Base-by-base conservation (phyloP, 129 eudicot species). In the Oenanthe sinensis region DNA sequence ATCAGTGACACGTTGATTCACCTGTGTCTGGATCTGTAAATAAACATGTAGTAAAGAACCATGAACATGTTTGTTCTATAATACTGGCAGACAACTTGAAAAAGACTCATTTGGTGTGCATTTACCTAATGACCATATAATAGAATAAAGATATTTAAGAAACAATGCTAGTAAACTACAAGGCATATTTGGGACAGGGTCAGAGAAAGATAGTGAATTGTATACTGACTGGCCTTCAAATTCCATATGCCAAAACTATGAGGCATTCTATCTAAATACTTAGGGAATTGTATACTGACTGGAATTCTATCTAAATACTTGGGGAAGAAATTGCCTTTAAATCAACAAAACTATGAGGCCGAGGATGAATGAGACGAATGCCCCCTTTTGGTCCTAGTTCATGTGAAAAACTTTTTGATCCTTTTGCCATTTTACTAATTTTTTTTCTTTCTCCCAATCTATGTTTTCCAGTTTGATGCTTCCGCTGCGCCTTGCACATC, bases 311-410 rank as follows among this genome's bases (percentile, higher is more conserved):
- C n/a, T n/a, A n/a, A n/a, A n/a, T n/a, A n/a, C n/a, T n/a, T n/a
- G n/a, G 45, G 49, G 58, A 46, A 75, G 75, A 6, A 40, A 46
- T 60, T 90, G 88, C 98, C 98, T 92, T 88, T 77, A 92, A 80
- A 88, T 92, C 91, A 84, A 82, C 81, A 73, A 80, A 87, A 83
- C 98, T 92, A 84, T 86, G 96, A 79, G 98, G 86, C 74, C 93
- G 87, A 10, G 88, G 86, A 46, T 80, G 83, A 47, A 80, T 52
- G 42, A 96, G 84, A 72, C 79, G 87, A 82, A 92, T 87, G 78
- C 93, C 93, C 80, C 96, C 91, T 81, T 87, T 90, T 79, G 93
- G 97, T 77, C 97, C 93, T 75, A 90, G 85, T 88, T 88, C 96
- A 81, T 92, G 97, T 49, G 97, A 92, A 83, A 90, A 90, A 85